A percentile compares a stretch with the other conserved stretches of the same genome.
Conservation (phyloP, 2,329 filamentous ascomycete genomes). For the Hypoxylon sp. region DNA sequence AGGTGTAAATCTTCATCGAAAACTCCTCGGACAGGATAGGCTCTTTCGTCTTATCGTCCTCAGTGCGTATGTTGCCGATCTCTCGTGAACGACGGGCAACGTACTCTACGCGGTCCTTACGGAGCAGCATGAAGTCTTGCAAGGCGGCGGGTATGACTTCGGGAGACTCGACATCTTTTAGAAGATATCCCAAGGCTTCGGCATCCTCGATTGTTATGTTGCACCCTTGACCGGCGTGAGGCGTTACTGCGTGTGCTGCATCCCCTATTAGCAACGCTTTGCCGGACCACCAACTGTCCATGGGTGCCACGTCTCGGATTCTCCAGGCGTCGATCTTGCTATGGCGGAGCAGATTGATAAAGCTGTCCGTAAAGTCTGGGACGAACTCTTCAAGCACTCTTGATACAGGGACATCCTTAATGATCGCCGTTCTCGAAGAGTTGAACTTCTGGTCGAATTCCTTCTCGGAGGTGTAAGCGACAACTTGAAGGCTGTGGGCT, state of each 20-base stretch:
- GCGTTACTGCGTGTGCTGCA: conserved; percentile 38
- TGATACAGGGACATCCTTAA: conserved; percentile 28
- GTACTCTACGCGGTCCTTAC: conserved; percentile 33
- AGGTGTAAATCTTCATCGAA: conserved; percentile 32
- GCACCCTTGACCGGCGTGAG: conserved; percentile 35
- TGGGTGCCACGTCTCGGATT: conserved; percentile 32
- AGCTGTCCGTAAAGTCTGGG: conserved; percentile 22
- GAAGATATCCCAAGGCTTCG: conserved; percentile 33
- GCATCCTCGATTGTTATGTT: conserved; percentile 40
- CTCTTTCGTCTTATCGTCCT: conserved; percentile 27
- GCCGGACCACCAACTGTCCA: conserved; percentile 35
- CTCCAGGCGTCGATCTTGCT: conserved; percentile 35
- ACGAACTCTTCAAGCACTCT: conserved; percentile 31
- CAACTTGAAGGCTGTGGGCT: conserved; percentile 26
- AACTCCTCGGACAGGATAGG: conserved; percentile 35
- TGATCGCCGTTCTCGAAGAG: conserved; percentile 31
- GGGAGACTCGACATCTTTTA: conserved; percentile 18
- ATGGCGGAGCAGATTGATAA: conserved; percentile 31
- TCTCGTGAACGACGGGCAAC: conserved; percentile 33
- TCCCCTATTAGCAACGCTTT: conserved; percentile 39
- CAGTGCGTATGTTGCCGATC: conserved; percentile 26
- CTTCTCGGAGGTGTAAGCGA: conserved; percentile 35
- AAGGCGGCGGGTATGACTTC: conserved; percentile 14
- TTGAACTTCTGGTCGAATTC: conserved; percentile 34
- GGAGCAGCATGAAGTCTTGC: conserved; percentile 32